Evolutionary conservation across 495 filamentous ascomycete genomes (phyloP), one percentile per base, ranked within the genome.

Genomic region (Entonaema liquescens): DNA sequence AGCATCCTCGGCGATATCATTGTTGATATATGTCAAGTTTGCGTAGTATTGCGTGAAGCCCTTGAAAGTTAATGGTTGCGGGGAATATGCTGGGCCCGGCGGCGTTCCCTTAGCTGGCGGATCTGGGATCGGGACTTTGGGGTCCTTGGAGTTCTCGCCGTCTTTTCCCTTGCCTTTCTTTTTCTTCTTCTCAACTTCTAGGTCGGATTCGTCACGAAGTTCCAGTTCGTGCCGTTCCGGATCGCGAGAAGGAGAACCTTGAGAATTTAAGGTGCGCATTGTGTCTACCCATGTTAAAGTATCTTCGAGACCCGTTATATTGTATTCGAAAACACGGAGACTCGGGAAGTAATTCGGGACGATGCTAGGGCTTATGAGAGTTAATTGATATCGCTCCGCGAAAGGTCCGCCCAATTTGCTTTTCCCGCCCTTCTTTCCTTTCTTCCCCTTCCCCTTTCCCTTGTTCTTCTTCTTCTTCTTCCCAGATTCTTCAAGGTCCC

Each of bases 271-370:
- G 33, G 59, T 59, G 25, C 59, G 61, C 3, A 60, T 11, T 7
- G 61, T 66, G 42, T 84, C 80, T 5, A 76, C 68, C 86, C 87
- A 88, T 4, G 80, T 77, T 2, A 77, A 67, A 2, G 76, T 64
- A 29, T 86, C 70, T 55, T 93, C 89, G 5, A 97, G 73, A 0
- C 92, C 93, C 0, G 92, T 92, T 62, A 92, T 92, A 73, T 99
- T 98, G 83, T 99, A 99, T 75, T 98, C 93, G 59, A 94, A 82
- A 23, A 98, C 87, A 3, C 95, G 86, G 35, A 98, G 76, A 3
- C 91, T 93, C 1, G 95, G 95, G 74, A 95, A 97, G 77, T 92
- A 97, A 69, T 95, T 98, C 0, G 95, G 95, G 2, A 99, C 92
- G 31, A 99, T 78, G 74, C 94, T 97, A 1, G 95, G 91, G 17